These are phyloP conservation scores for Pleurotus eryngii DNA, from an alignment of 768 basidiomycete species.

Conservation along the genomic window DNA sequence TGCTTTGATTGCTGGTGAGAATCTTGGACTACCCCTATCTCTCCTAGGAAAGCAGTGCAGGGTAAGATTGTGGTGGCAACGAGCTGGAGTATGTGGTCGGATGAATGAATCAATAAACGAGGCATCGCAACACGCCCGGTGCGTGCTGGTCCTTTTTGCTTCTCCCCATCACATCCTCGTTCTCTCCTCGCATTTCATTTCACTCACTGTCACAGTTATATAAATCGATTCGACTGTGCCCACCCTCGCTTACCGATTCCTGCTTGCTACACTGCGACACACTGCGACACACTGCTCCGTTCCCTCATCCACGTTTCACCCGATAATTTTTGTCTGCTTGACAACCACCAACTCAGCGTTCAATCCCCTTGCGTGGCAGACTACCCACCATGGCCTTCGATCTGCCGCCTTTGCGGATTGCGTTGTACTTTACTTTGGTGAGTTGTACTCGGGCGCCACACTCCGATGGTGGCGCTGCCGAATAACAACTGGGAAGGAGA, in stretches of 20 bases:
- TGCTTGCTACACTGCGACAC: background rate
- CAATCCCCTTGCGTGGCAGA: background rate
- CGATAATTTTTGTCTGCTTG: background rate
- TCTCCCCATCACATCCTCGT: background rate
- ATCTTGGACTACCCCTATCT: too few relatives aligned
- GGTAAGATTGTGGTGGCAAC: too few relatives aligned
- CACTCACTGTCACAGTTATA: background rate
- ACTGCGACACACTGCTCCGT: background rate
- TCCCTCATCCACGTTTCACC: background rate
- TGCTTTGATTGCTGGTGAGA: too few relatives aligned
- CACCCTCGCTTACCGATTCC: background rate
- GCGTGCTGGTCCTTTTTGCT: background rate
- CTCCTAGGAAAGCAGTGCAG: too few relatives aligned
- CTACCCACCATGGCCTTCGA: conserved; percentile 1
- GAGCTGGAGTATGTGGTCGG: too few relatives aligned
- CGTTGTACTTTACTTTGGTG: conserved; percentile 42
- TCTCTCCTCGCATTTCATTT: background rate
- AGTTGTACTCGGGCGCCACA: conserved; percentile 10
- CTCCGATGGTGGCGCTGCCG: background rate
- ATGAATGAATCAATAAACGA: background rate
- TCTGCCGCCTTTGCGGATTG: conserved; percentile 32
- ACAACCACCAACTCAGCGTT: background rate
- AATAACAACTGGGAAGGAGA: too few relatives aligned
- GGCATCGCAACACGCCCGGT: background rate
- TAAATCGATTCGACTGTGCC: background rate